Evolutionary conservation across 169 alveolate species (phyloP), one percentile per base, ranked within the genome.

Genomic region (Theileria luwenshuni): DNA sequence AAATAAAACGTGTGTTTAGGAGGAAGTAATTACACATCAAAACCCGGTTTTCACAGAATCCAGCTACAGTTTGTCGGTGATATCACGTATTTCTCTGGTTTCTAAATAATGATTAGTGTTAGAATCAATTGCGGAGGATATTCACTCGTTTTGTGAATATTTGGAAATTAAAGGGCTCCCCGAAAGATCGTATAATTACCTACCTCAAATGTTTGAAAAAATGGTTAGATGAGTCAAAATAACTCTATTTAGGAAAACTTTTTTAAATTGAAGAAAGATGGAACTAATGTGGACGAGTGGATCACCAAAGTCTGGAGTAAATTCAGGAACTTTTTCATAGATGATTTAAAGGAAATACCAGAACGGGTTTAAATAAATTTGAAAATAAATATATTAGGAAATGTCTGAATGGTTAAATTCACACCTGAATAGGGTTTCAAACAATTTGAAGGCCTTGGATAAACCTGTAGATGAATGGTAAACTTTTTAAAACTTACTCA

Each of bases 191-290:
- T 15, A 25, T 12, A 23, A 12, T n/a, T 35, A 42, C 0, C 19
- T 61, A 12, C 21, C 0, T 1, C 19, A 58, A 2, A 25, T 71
- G 7, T 1, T 8, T 13, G 69, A 72, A 30, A 33, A n/a, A 12
- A 54, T 75, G 64, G 83, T 73, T 23, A 0, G 48, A 56, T 10
- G 6, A 21, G 7, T 3, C 17, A 23, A 6, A 28, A 2, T 64
- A 32, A 13, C 25, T 15, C 54, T 5, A 3, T 45, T 21, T 28
- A 49, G 70, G 41, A 19, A 17, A 25, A 41, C 42, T 81, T 73
- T 35, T 17, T 74, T 43, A 71, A 42, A n/a, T 70, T 81, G 12
- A 73, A 65, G 52, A 67, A 68, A 23, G 89, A 81, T 59, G 85
- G 84, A 47, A 60, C 69, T 43, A 56, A 81, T 41, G 72, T 61